Evolutionary conservation across 495 filamentous ascomycete species (phyloP).

Genomic region (Tuber aestivum): DNA sequence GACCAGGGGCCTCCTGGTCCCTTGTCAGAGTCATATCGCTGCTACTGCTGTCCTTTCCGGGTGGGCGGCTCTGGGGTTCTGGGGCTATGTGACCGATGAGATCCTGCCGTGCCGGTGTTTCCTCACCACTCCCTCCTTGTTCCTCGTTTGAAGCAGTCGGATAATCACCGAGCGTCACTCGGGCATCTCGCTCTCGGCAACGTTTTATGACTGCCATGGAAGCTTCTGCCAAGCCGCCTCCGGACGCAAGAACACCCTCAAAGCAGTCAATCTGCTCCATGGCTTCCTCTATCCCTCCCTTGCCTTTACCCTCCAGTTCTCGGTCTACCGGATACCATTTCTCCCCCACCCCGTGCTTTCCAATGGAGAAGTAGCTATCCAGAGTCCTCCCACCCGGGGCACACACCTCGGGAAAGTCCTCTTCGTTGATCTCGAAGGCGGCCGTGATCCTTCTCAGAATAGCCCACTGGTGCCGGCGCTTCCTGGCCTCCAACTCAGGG

Average conservation of each 20-base stretch:
- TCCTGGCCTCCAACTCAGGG: slow-evolving; percentile 15
- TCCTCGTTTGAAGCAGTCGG: background rate
- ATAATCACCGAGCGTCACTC: slow-evolving; percentile 5
- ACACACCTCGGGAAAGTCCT: slow-evolving; percentile 22
- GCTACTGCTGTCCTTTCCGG: background rate
- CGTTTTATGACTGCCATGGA: slow-evolving; percentile 8
- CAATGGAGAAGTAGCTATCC: slow-evolving; percentile 17
- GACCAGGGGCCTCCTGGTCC: slow-evolving; percentile 15
- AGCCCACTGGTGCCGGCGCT: slow-evolving; percentile 29
- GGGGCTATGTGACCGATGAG: slow-evolving; percentile 18
- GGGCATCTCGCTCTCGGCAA: slow-evolving; percentile 7
- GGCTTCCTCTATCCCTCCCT: slow-evolving; percentile 2
- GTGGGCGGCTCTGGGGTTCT: background rate
- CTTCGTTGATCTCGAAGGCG: slow-evolving; percentile 18
- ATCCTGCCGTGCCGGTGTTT: slow-evolving; percentile 13
- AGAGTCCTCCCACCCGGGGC: slow-evolving; percentile 25
- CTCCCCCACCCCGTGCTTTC: slow-evolving; percentile 21
- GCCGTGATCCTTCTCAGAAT: slow-evolving; percentile 26
- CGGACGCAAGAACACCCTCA: slow-evolving; percentile 21
- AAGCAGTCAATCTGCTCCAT: slow-evolving; percentile 21
- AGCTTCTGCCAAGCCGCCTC: slow-evolving; percentile 19
- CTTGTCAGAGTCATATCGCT: background rate
- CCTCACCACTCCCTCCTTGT: slow-evolving; percentile 8
- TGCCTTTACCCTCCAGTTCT: slow-evolving; percentile 16
- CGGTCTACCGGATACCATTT: slow-evolving; percentile 31